Conservation (phyloP, 1,284 basidiomycete genomes). For the Malassezia vespertilionis region DNA sequence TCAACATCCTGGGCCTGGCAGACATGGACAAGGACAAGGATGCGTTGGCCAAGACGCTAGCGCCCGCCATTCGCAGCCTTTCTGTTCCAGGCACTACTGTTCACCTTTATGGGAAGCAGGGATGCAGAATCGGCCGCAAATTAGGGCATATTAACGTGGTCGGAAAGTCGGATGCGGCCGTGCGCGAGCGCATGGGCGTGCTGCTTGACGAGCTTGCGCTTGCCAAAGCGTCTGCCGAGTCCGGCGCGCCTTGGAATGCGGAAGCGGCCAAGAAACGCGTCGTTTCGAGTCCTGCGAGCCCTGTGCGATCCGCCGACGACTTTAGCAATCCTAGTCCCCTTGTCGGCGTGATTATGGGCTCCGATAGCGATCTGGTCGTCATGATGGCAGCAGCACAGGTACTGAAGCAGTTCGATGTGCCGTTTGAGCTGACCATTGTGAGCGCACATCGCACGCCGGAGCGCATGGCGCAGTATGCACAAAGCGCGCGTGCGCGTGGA, state of each 20-base stretch:
- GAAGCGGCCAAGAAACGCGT: conserved; percentile 50
- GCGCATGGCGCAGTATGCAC: conserved; percentile 71
- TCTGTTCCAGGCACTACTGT: conserved; percentile 65
- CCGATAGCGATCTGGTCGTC: conserved; percentile 87
- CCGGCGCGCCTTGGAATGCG: conserved; percentile 53
- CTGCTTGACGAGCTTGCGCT: conserved; percentile 35
- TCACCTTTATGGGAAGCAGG: conserved; percentile 87
- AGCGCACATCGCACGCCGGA: conserved; percentile 91
- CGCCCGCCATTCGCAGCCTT: conserved; percentile 36
- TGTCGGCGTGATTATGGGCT: conserved; percentile 95
- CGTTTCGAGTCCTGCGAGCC: conserved; percentile 26
- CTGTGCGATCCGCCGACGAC: conserved; percentile 44
- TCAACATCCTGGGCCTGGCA: conserved; percentile 65
- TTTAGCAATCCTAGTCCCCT: conserved; percentile 59
- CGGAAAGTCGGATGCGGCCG: conserved; percentile 67
- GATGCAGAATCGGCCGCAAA: conserved; percentile 79
- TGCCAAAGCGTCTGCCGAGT: conserved; percentile 29
- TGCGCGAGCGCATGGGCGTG: conserved; percentile 52
- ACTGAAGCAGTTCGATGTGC: conserved; percentile 67
- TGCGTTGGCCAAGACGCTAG: conserved; percentile 40
- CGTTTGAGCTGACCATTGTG: conserved; percentile 90
- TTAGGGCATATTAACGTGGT: conserved; percentile 96
- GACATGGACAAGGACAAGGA: conserved; percentile 36
- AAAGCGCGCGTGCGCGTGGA: conserved; percentile 65
- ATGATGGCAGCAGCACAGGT: conserved; percentile 83